phyloP scores from a whole-genome alignment of 2,329 filamentous ascomycete species.

The Cladophialophora bantiana region DNA sequence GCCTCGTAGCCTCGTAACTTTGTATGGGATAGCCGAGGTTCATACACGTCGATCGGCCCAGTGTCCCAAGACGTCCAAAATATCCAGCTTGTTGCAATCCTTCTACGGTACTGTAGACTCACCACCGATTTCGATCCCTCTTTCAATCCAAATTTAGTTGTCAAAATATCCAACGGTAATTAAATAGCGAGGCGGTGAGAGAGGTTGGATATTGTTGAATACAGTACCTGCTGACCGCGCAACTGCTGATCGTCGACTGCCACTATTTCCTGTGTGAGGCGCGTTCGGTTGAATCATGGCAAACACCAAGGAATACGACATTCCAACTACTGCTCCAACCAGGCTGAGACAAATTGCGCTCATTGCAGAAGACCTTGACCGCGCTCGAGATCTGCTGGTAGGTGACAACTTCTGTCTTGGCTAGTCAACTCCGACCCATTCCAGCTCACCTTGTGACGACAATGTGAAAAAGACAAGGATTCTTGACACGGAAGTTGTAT shows the following conservation, averaged over 20 bases:
- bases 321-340: slow-evolving; percentile 27
- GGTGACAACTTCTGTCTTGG: neutral
- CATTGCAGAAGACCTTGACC: slow-evolving; percentile 38
- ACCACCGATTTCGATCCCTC: neutral
- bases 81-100: neutral
- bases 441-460: neutral
- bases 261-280: too few species aligned
- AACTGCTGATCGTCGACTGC: too few species aligned
- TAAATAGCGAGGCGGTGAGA: too few species aligned
- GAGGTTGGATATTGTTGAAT: too few species aligned
- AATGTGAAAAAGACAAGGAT: slow-evolving; percentile 41
- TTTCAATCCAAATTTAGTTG: neutral
- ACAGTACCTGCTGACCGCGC: too few species aligned
- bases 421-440: neutral
- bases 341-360: slow-evolving; percentile 42
- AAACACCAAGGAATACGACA: slow-evolving; percentile 1
- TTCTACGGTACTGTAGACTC: neutral
- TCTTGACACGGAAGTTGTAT: slow-evolving; percentile 51
- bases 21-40: neutral
- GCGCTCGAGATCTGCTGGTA: slow-evolving; percentile 39
- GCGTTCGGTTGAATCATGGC: neutral
- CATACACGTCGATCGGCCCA: neutral
- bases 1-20: neutral
- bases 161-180: too few species aligned
- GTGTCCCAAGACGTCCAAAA: neutral